Percentiles rank a stretch among this genome's conserved stretches.
Evolutionary conservation across 805 yeast species (phyloP).

Genomic region (Cyberlindnera amylophila): DNA sequence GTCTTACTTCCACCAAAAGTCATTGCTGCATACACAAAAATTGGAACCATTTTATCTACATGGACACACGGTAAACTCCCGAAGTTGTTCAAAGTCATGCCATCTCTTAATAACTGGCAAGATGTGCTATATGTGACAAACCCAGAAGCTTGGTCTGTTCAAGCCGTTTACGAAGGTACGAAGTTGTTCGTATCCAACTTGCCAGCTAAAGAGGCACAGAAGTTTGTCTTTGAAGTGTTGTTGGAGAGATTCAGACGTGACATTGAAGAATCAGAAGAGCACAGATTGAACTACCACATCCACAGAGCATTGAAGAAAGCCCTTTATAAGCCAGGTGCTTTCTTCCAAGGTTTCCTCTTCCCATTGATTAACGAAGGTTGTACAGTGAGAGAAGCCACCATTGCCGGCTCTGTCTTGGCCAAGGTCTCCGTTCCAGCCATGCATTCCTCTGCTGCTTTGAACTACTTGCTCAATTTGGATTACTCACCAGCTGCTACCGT

Average conservation of each 20-base stretch:
- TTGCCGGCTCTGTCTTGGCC: slow-evolving; percentile 85
- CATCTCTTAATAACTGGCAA: slow-evolving; percentile 91
- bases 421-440: slow-evolving; percentile 91
- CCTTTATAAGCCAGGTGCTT: slow-evolving; percentile 94
- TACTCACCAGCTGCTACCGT: slow-evolving; percentile 87
- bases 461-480: slow-evolving; percentile 77
- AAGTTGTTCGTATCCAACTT: slow-evolving; percentile 88
- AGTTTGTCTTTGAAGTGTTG: slow-evolving; percentile 64
- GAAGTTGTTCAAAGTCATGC: slow-evolving; percentile 92
- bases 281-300: slow-evolving; percentile 83
- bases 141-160: slow-evolving; percentile 93
- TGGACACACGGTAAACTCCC: slow-evolving; percentile 97
- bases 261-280: slow-evolving; percentile 71
- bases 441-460: slow-evolving; percentile 93
- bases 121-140: slow-evolving; percentile 89
- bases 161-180: slow-evolving; percentile 92
- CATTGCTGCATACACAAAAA: slow-evolving; percentile 88
- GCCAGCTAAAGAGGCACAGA: slow-evolving; percentile 83
- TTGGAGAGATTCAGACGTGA: slow-evolving; percentile 68
- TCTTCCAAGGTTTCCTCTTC: slow-evolving; percentile 91
- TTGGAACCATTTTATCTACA: slow-evolving; percentile 79
- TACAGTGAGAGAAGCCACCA: slow-evolving; percentile 88
- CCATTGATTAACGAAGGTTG: slow-evolving; percentile 89
- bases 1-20: slow-evolving; percentile 94
- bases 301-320: slow-evolving; percentile 91